Base-by-base conservation (phyloP, 805 yeast species). In the Wickerhamiella sergipiensis region DNA sequence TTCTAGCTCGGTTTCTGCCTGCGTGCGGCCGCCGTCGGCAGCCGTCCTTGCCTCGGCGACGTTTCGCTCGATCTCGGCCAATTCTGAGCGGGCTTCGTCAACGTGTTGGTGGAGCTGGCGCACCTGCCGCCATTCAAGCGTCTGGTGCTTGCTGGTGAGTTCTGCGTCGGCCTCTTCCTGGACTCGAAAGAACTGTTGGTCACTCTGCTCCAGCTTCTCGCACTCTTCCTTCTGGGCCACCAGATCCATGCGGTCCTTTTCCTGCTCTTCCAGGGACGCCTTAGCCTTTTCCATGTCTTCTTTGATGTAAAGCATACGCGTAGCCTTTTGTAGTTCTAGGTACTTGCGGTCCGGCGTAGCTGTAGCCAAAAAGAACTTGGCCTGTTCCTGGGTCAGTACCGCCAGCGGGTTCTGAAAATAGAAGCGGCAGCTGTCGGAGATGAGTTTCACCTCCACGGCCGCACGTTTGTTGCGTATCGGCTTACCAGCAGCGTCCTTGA, bases 371-470 rank as follows among this genome's bases (percentile, higher is more conserved):
- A 92, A 92, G 15, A 89, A 83, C 57, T 95, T 78, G 1, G 99
- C 97, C 53, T 82, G 85, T 58, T 92, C 97, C 64, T 92, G 99
- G 1, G 95, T 86, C 47, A 92, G 71, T 60, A 92, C 85, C 1
- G 95, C 85, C 77, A 92, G 78, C 6, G 97, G 96, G 59, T 92
- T 92, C 59, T 81, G 89, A 23, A 92, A 82, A 6, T 85, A 81
- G 43, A 90, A 81, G 45, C 83, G 80, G 61, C 82, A 87, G 55
- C 74, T 76, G 56, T 77, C 80, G 46, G 88, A 67, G 2, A 92
- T 81, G 5, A 75, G 76, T 56, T 79, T 86, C 29, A 92, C 66
- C 13, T 80, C 83, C 29, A 73, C 71, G 53, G 80, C 82, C 59
- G 81, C 83, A 15, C 69, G 71, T 1, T 88, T 83, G 15, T 70